A percentile compares a stretch with the other conserved stretches of the same genome.
These are phyloP conservation scores for Myxozyma kluyveri DNA, from an alignment of 805 yeast genomes.

Conservation along the genomic window DNA sequence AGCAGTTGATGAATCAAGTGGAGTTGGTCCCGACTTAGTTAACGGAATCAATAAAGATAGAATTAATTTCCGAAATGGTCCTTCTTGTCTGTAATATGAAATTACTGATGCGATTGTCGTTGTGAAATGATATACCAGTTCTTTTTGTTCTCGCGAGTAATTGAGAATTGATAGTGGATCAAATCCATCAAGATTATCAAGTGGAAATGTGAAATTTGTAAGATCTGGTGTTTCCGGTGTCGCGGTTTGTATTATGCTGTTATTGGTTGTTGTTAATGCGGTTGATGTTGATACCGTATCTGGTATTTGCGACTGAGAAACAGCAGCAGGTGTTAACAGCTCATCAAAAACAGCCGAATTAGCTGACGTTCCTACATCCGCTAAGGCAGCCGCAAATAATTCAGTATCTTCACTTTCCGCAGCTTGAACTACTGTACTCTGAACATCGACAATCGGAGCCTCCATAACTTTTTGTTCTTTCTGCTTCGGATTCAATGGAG, in stretches of 20 bases:
- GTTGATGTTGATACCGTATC: background rate
- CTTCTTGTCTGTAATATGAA: slow-evolving; percentile 23
- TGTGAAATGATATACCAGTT: slow-evolving; percentile 22
- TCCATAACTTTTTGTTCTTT: too few relatives aligned
- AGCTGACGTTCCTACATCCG: too few relatives aligned
- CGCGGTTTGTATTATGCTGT: too few relatives aligned
- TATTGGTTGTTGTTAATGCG: too few relatives aligned
- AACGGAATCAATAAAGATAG: slow-evolving; percentile 21
- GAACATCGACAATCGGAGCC: too few relatives aligned
- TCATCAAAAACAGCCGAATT: too few relatives aligned
- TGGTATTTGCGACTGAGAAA: background rate
- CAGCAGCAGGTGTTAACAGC: background rate
- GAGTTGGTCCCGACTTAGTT: background rate
- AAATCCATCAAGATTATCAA: slow-evolving; percentile 15
- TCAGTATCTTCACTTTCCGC: too few relatives aligned
- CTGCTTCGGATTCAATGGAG: too few relatives aligned
- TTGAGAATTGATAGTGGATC: slow-evolving; percentile 22
- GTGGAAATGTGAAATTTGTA: background rate
- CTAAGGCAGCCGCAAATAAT: too few relatives aligned
- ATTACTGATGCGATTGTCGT: slow-evolving; percentile 21
- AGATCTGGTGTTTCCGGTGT: slow-evolving; percentile 1
- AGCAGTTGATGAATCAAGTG: slow-evolving; percentile 1
- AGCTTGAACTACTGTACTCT: too few relatives aligned
- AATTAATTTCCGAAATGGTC: slow-evolving; percentile 18
- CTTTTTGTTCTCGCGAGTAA: slow-evolving; percentile 20